Evolutionary conservation across 768 basidiomycete genomes (phyloP), one percentile per base, ranked within the genome.

Genomic region (Brasilioporus rufonigricans): DNA sequence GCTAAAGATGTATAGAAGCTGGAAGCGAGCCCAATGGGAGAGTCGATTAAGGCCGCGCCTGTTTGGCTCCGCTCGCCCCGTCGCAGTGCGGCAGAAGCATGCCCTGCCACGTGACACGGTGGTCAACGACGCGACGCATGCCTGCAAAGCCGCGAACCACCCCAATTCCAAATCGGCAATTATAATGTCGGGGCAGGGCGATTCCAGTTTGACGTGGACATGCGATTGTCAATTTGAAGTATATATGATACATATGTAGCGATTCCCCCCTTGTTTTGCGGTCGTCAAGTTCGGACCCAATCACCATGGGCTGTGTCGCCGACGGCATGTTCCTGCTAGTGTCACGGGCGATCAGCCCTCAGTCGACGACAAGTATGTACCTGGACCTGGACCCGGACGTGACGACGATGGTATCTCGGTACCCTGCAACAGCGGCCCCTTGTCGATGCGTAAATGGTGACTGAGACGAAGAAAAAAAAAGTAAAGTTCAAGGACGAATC

Each of bases 71-170:
- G 27, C 4, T 9, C 27, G 27, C 27, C 27, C 27, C 27, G 27
- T 9, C 27, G 9, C 27, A 9, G 27, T 23, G 48, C 48, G 48
- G 48, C 12, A 47, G 57, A 60, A 47, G 50, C 32, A 18, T 29
- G n/a, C 35, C 38, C 44, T 36, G 36, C 43, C 31, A 24, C 43
- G 27, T 50, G 52, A 48, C 59, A 60, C 62, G 60, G n/a, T 43
- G 39, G 18, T 33, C 59, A 59, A 53, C 43, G 52, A 59, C 31
- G 33, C 58, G 46, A 53, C 36, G 19, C 38, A 36, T 45, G 24
- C 18, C 10, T n/a, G 44, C 41, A 24, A 41, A 41, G 19, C 39
- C 21, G 39, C 21, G n/a, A 38, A 7, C 36, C n/a, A n/a, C 12
- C 16, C 33, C 10, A 35, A 38, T 33, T 14, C 33, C 33, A 33